phyloP scores from a whole-genome alignment of 345 rosid species.

The Boechera retrofracta region DNA sequence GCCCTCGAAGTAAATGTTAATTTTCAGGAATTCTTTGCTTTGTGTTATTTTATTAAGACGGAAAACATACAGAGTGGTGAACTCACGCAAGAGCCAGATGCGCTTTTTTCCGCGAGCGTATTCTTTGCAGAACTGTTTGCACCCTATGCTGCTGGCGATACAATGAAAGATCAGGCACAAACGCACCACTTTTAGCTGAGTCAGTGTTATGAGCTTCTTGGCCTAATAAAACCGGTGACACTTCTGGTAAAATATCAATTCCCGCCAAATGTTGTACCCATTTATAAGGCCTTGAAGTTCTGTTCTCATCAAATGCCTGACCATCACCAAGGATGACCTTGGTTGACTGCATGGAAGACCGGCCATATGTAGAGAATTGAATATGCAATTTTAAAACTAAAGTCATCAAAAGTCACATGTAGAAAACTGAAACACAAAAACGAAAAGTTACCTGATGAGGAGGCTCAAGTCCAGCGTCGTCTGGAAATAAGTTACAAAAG shows the following conservation, averaged over 20 bases:
- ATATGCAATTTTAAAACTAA: slow-evolving; percentile 12
- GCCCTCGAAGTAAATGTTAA: background rate
- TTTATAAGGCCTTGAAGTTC: slow-evolving; percentile 81
- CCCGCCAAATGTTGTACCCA: slow-evolving; percentile 98
- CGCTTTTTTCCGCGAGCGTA: slow-evolving; percentile 79
- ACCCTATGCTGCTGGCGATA: slow-evolving; percentile 66
- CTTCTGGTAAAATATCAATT: slow-evolving; percentile 91
- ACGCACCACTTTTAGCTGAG: slow-evolving; percentile 52
- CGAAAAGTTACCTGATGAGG: slow-evolving; percentile 70
- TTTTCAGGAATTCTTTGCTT: slow-evolving; percentile 1
- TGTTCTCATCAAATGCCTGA: slow-evolving; percentile 67
- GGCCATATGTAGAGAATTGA: slow-evolving; percentile 31
- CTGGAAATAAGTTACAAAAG: slow-evolving; percentile 92
- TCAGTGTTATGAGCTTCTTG: slow-evolving; percentile 59
- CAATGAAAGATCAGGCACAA: slow-evolving; percentile 57
- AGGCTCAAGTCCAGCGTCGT: slow-evolving; percentile 82
- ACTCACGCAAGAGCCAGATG: slow-evolving; percentile 95
- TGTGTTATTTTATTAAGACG: slow-evolving; percentile 22
- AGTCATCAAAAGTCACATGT: background rate
- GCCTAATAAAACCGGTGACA: slow-evolving; percentile 63
- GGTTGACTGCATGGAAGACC: slow-evolving; percentile 63
- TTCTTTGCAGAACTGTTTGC: slow-evolving; percentile 74
- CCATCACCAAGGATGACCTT: slow-evolving; percentile 70
- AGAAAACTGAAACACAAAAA: slow-evolving; percentile 22
- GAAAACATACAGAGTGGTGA: slow-evolving; percentile 57